phyloP scores from a whole-genome alignment of 495 filamentous ascomycete species.

The Penicillium dipodomyicola region DNA sequence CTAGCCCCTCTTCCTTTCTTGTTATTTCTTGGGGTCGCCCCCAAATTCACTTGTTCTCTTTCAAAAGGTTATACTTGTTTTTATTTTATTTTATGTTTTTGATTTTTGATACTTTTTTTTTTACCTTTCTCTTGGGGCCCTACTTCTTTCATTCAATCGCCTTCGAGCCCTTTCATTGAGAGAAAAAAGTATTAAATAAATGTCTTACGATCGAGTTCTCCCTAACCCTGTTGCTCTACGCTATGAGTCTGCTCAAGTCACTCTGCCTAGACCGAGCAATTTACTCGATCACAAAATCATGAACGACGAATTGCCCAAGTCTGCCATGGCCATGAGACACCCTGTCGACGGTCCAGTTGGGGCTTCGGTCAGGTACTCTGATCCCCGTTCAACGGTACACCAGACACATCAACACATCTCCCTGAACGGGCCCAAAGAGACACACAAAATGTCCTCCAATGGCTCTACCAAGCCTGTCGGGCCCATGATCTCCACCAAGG shows the following conservation, averaged over 20 bases:
- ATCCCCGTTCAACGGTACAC: conserved; percentile 20
- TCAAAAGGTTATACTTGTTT: conserved; percentile 11
- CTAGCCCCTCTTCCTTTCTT: conserved; percentile 17
- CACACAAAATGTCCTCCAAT: conserved; percentile 14
- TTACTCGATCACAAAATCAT: conserved; percentile 53
- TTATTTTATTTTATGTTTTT: background rate
- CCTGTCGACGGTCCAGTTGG: conserved; percentile 8
- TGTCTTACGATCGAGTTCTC: conserved; percentile 59
- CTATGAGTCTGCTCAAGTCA: conserved; percentile 39
- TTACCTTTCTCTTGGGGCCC: conserved; percentile 17
- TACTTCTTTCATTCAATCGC: conserved; percentile 16
- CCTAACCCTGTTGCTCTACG: conserved; percentile 49
- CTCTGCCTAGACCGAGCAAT: conserved; percentile 36
- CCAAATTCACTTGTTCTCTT: conserved; percentile 14
- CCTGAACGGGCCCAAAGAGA: conserved; percentile 27
- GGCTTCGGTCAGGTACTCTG: conserved; percentile 25
- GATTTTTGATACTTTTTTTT: background rate
- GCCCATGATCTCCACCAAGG: conserved; percentile 14
- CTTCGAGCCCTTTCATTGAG: conserved; percentile 21
- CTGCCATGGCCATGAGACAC: background rate
- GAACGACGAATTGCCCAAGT: conserved; percentile 37
- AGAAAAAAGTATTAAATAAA: conserved; percentile 29
- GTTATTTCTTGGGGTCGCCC: conserved; percentile 20
- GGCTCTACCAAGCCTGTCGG: conserved; percentile 7
- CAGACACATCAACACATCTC: conserved; percentile 34